Conservation (phyloP, 1,284 basidiomycete species). For the Cerioporus squamosus region DNA sequence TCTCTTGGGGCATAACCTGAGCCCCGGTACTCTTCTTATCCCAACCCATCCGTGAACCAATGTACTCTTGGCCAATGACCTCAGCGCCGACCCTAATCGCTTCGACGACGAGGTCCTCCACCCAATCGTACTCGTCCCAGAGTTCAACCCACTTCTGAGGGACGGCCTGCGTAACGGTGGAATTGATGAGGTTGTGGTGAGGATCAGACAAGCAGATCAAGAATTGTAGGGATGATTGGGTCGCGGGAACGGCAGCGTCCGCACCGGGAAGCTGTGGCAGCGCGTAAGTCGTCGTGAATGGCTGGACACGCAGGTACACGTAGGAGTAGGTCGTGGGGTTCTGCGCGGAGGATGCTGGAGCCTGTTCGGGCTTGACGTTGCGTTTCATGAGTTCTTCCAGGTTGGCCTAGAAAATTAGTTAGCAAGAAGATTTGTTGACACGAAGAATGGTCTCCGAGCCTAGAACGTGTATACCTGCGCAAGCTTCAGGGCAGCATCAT, state of each 20-base stretch:
- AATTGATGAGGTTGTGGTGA: constrained; percentile 74
- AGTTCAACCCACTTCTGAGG: constrained; percentile 84
- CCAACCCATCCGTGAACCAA: constrained; percentile 84
- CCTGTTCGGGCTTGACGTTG: constrained; percentile 45
- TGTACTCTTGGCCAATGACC: constrained; percentile 87
- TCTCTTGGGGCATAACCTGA: constrained; percentile 18
- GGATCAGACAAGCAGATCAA: constrained; percentile 85
- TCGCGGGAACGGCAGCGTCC: constrained; percentile 28
- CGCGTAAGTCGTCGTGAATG: constrained; percentile 69
- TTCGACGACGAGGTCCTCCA: constrained; percentile 91
- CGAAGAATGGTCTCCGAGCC: not conserved
- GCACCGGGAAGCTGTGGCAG: constrained; percentile 34
- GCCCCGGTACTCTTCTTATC: constrained; percentile 34
- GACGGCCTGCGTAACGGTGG: constrained; percentile 80
- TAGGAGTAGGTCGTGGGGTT: constrained; percentile 89
- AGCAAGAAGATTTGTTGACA: too few relatives aligned
- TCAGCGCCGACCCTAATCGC: constrained; percentile 82
- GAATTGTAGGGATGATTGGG: constrained; percentile 76
- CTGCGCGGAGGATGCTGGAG: constrained; percentile 48
- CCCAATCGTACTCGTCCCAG: constrained; percentile 95
- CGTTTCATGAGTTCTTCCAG: constrained; percentile 77
- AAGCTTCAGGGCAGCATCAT: constrained; percentile 82
- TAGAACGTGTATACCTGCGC: constrained; percentile 59
- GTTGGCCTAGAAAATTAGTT: constrained; percentile 65
- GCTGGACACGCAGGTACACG: constrained; percentile 94